Evolutionary conservation across 1,284 basidiomycete species (phyloP).

Genomic region (Cryptococcus floricola): DNA sequence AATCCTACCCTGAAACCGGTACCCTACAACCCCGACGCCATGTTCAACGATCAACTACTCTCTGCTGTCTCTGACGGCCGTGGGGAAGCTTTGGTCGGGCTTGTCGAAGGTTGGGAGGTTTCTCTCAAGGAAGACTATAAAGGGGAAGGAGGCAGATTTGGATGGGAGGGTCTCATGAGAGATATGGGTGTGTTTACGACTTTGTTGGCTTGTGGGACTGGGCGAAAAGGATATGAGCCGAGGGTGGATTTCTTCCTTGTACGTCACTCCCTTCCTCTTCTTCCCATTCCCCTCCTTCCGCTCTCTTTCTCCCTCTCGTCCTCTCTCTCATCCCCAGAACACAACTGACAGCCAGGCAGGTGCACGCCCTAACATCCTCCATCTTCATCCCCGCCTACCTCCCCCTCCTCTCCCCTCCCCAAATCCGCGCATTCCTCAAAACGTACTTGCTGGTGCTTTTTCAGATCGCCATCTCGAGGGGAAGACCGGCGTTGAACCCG

Average conservation of each 20-base stretch:
- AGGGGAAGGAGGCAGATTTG: constrained; percentile 43
- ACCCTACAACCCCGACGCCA: constrained; percentile 56
- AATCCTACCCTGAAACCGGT: constrained; percentile 50
- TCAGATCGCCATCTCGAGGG: constrained; percentile 54
- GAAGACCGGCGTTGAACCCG: constrained; percentile 59
- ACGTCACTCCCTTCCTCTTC: constrained; percentile 4
- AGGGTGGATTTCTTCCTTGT: constrained; percentile 65
- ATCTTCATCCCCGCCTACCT: constrained; percentile 59
- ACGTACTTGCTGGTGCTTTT: constrained; percentile 54
- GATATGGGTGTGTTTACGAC: constrained; percentile 58
- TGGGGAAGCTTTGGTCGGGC: constrained; percentile 53
- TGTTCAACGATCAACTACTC: constrained; percentile 52
- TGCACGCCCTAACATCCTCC: constrained; percentile 64
- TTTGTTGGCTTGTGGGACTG: constrained; percentile 57
- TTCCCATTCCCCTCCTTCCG: neutral
- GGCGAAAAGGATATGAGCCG: constrained; percentile 54
- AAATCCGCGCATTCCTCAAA: constrained; percentile 55
- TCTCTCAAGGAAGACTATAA: constrained; percentile 45
- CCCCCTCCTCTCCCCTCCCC: constrained; percentile 23
- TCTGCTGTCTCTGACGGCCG: constrained; percentile 51
- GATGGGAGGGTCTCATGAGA: constrained; percentile 53
- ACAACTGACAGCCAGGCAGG: constrained; percentile 31
- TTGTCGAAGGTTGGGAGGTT: constrained; percentile 54
- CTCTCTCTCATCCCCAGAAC: neutral
- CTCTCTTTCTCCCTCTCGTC: too few relatives aligned